Evolutionary conservation across 495 filamentous ascomycete species (phyloP), one percentile per base, ranked within the genome.

Genomic region (Penicillium ucsense): DNA sequence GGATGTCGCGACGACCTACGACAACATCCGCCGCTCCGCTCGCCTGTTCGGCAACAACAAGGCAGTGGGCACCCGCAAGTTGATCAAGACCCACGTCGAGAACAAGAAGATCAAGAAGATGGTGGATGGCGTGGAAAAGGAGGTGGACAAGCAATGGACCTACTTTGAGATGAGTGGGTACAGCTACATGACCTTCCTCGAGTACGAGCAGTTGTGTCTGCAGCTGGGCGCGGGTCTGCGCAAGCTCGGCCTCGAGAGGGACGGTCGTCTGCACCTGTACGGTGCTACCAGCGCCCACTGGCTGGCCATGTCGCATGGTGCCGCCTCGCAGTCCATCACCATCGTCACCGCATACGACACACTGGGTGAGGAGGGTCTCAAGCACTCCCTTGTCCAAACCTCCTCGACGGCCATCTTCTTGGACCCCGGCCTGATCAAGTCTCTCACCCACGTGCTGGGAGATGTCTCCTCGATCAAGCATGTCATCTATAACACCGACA

Each of bases 321-420:
- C 83, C 58, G 74, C 82, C 37, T 94, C 92, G n/a, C 94, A 99
- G 70, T 91, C 89, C 6, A 78, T 97, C 63, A 79, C 89, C 41
- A 91, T 97, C 51, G 92, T 97, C 35, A 99, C 94, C 30, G 91
- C 94, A 3, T 99, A 99, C 63, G 92, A 98, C 67, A 96, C 91
- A 6, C 81, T 98, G 30, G 92, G 92, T 31, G 88, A 95, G 69
- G 88, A 94, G 51, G 92, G 92, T 32, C 67, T 98, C 56, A 82
- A 81, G 64, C 91, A 98, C 69, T 96, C 91, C 3, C 78, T 98
- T 58, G 77, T 84, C 38, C 89, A 94, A 51, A 96, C 92, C 10
- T 74, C 78, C 50, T 88, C 89, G 49, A 85, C 84, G 64, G 82
- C 82, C 53, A 88, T 98, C 67, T 98, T 94, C 80, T 75, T 90